These are phyloP conservation scores for Panaeolus papilionaceus DNA, from an alignment of 768 basidiomycete species.

Conservation along the genomic window DNA sequence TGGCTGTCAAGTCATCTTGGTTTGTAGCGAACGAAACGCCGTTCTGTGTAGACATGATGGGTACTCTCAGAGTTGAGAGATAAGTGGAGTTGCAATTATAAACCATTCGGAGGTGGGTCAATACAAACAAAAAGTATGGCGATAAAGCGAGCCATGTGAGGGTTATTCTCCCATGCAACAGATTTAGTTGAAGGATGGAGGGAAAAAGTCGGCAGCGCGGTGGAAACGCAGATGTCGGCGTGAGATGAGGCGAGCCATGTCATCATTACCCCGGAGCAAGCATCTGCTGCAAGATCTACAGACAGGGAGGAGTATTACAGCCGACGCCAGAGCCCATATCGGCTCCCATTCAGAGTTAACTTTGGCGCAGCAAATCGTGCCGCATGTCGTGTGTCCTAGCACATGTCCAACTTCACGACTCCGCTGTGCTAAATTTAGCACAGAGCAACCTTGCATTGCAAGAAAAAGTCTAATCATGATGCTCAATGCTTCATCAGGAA, in stretches of 20 bases:
- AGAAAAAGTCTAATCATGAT: neutral
- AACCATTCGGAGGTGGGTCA: neutral
- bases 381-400: neutral
- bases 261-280: neutral
- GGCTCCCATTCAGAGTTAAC: neutral
- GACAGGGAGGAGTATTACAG: neutral
- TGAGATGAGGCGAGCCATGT: neutral
- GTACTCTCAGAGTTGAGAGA: neutral
- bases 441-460: neutral
- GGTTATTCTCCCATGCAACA: neutral
- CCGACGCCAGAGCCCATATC: neutral
- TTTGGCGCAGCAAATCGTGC: neutral
- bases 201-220: neutral
- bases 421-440: neutral
- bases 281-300: too few species aligned
- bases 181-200: neutral
- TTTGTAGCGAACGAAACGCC: neutral
- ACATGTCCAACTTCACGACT: neutral
- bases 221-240: too few species aligned
- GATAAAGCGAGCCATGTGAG: neutral
- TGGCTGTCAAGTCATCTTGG: conserved; percentile 19
- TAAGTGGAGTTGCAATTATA: neutral
- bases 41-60: neutral
- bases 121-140: neutral
- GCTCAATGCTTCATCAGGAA: neutral